Base-by-base conservation (phyloP, 257 asterid genomes). In the Lycium ferocissimum region DNA sequence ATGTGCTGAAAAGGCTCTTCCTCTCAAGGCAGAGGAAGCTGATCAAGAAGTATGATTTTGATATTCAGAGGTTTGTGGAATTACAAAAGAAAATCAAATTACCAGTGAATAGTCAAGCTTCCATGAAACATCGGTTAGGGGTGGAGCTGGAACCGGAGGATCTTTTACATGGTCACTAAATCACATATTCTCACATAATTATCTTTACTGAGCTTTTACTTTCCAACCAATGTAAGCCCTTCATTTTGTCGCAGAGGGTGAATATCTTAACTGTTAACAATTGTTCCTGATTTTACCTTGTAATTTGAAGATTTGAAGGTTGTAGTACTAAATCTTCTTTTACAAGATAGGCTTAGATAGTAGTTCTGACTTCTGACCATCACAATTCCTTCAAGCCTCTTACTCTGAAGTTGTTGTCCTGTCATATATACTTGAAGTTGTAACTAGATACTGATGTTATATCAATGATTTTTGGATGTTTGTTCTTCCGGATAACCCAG, bases 11-110 rank as follows among this genome's bases (percentile, higher is more conserved):
- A 91, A 92, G 99, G 87, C 96, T 94, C 73, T 94, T 92, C 88
- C 96, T 94, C 67, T 93, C 98, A 0, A 95, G 97, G 89, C 98
- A 91, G 91, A 92, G 94, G 90, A 96, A 93, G 87, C 97, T 96
- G 89, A 87, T 96, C 20, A 92, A 92, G 91, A 92, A 73, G 79
- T 86, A 85, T 43, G 86, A 89, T 85, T 96, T 94, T n/a, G 98
- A 96, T 53, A 71, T 92, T 81, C 91, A 91, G 87, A 93, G 98
- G 86, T 90, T 92, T 71, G 84, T 88, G 56, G 98, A 96, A 90
- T 84, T 96, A 90, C 97, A 93, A 88, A 92, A 87, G 85, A 96
- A 92, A 86, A 87, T 89, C 89, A 92, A 80, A 86, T 83, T 86
- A 22, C 93, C 92, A 5, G 84, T 79, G 40, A 93, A 91, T 76